phyloP scores from a whole-genome alignment of 1,139 yeast species.

The Zygosaccharomyces sapae region DNA sequence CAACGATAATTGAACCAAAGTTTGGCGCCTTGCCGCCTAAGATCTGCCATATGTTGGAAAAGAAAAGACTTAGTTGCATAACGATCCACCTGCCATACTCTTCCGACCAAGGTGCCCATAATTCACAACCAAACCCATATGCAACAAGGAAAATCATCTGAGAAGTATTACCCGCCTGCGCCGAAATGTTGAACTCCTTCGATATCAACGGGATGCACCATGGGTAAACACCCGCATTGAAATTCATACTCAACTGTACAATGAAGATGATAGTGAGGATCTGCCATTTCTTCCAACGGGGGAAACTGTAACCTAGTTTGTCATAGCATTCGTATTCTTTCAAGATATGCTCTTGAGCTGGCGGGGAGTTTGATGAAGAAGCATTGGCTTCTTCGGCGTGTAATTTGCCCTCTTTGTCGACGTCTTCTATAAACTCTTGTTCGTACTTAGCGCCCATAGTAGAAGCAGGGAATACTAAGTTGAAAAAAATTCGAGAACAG shows the following conservation, averaged over 20 bases:
- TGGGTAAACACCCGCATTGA: conserved; percentile 11
- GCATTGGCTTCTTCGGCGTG: neutral
- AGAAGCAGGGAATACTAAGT: neutral
- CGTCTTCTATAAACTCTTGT: conserved; percentile 26
- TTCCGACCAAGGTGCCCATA: conserved; percentile 12
- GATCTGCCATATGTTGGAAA: conserved; percentile 10
- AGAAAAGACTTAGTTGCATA: conserved; percentile 9
- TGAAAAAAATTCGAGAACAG: neutral
- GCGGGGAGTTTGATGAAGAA: conserved; percentile 1
- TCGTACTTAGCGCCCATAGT: conserved; percentile 27
- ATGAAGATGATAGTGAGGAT: conserved; percentile 7
- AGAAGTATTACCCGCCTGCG: conserved; percentile 7
- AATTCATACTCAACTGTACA: conserved; percentile 10
- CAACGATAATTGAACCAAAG: conserved; percentile 9
- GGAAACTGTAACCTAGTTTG: conserved; percentile 8
- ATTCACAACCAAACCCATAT: conserved; percentile 11
- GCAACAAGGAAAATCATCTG: conserved; percentile 11
- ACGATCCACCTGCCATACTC: conserved; percentile 10
- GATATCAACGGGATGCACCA: conserved; percentile 7
- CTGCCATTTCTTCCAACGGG: conserved; percentile 8
- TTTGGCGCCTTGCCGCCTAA: conserved; percentile 10
- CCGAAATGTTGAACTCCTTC: conserved; percentile 7
- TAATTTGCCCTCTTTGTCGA: conserved; percentile 2
- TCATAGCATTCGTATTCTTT: conserved; percentile 10
- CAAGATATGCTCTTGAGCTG: conserved; percentile 1